These are phyloP conservation scores for Saturnispora saitoi DNA, from an alignment of 805 yeast genomes.

Conservation along the genomic window DNA sequence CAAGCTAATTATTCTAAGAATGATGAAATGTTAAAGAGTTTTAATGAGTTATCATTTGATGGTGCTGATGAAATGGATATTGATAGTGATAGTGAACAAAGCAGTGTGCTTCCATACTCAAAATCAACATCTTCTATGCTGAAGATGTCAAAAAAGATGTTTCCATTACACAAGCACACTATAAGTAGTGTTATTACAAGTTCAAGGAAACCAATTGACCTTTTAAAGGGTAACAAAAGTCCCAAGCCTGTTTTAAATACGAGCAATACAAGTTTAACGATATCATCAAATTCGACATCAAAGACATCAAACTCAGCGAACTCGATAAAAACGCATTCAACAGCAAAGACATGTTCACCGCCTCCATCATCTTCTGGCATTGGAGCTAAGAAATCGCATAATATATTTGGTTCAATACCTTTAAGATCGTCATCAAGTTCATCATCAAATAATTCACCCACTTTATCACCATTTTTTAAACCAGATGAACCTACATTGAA, in stretches of 20 bases:
- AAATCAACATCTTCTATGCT: slow-evolving; percentile 19
- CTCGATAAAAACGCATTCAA: neutral
- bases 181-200: slow-evolving; percentile 4
- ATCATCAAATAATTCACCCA: neutral
- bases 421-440: slow-evolving; percentile 4
- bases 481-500: slow-evolving; percentile 1
- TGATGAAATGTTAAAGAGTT: slow-evolving; percentile 27
- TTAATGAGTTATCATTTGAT: slow-evolving; percentile 26
- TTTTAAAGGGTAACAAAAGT: neutral
- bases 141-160: slow-evolving; percentile 4
- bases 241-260: neutral
- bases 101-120: slow-evolving; percentile 11
- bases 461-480: slow-evolving; percentile 4
- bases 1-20: slow-evolving; percentile 16
- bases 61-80: neutral
- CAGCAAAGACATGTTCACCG: neutral
- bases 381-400: slow-evolving; percentile 1
- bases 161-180: slow-evolving; percentile 3
- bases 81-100: neutral
- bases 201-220: slow-evolving; percentile 2
- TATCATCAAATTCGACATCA: neutral
- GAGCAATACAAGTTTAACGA: neutral
- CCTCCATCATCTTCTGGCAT: neutral
- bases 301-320: neutral
- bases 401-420: slow-evolving; percentile 6